Percentiles rank a stretch among this genome's conserved stretches.
phyloP scores from a whole-genome alignment of 768 basidiomycete species.

The Leccinum boreale region DNA sequence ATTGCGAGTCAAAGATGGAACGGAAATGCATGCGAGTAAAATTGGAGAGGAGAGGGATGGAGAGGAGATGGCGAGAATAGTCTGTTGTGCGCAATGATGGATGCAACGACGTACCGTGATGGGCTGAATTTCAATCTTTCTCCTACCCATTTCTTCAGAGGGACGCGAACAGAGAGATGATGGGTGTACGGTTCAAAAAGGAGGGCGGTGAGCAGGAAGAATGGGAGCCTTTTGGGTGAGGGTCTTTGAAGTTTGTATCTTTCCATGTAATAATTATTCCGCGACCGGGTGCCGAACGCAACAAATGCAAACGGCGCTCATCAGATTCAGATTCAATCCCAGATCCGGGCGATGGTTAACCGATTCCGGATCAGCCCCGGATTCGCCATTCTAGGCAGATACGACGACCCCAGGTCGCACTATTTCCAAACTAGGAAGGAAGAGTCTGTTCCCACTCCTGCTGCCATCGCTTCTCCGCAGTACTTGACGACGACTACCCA shows the following conservation, averaged over 20 bases:
- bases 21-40: conserved; percentile 24
- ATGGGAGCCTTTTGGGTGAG: conserved; percentile 33
- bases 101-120: conserved; percentile 58
- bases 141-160: conserved; percentile 53
- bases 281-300: conserved; percentile 37
- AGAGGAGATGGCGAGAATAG: conserved; percentile 19
- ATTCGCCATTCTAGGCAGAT: conserved; percentile 12
- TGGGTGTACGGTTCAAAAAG: conserved; percentile 20
- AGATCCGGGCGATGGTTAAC: conserved; percentile 25
- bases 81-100: conserved; percentile 7
- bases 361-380: conserved; percentile 30
- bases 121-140: conserved; percentile 82
- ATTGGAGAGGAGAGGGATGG: conserved; percentile 24
- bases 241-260: conserved; percentile 35
- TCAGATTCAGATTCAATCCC: conserved; percentile 24
- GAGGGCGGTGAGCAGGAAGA: conserved; percentile 18
- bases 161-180: conserved; percentile 9
- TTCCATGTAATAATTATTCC: conserved; percentile 39
- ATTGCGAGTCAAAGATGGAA: conserved; percentile 31
- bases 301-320: conserved; percentile 36
- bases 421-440: not conserved
- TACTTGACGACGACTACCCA: conserved; percentile 9
- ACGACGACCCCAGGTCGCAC: not conserved
- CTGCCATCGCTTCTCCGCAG: conserved; percentile 25
- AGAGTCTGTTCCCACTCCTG: conserved; percentile 16